A percentile compares a stretch with the other conserved stretches of the same genome.
Conservation (phyloP, 805 yeast genomes). For the Wickerhamomyces alni region DNA sequence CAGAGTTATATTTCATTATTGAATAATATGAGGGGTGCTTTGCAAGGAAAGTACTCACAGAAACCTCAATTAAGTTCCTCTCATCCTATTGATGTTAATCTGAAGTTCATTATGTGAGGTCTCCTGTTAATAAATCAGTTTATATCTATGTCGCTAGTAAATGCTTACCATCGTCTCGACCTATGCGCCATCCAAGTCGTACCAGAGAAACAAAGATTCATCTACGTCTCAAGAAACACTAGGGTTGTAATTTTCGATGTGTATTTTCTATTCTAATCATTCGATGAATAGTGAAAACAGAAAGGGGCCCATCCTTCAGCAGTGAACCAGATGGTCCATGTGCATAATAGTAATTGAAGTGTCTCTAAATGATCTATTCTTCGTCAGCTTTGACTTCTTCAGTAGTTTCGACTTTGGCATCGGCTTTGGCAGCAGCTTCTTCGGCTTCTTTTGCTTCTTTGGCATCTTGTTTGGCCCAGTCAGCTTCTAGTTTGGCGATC, state of each 20-base stretch:
- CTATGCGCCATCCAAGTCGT: no score
- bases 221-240: no score
- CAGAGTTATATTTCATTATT: constrained; percentile 57
- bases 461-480: constrained; percentile 41
- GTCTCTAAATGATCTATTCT: constrained; percentile 4
- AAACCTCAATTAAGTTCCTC: constrained; percentile 67
- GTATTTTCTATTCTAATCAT: no score
- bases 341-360: no score
- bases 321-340: no score
- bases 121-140: neutral
- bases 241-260: no score
- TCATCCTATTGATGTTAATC: constrained; percentile 57
- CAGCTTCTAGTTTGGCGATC: constrained; percentile 60
- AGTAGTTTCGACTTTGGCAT: constrained; percentile 5
- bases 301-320: no score
- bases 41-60: constrained; percentile 56
- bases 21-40: constrained; percentile 53
- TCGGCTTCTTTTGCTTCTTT: constrained; percentile 22
- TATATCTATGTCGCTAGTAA: no score
- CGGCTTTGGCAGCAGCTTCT: constrained; percentile 9
- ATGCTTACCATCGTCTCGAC: no score
- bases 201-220: no score
- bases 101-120: constrained; percentile 30
- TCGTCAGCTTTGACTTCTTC: constrained; percentile 8
- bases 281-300: no score